These are phyloP conservation scores for Neltuma alba DNA, from an alignment of 306 rosid species.

Conservation along the genomic window DNA sequence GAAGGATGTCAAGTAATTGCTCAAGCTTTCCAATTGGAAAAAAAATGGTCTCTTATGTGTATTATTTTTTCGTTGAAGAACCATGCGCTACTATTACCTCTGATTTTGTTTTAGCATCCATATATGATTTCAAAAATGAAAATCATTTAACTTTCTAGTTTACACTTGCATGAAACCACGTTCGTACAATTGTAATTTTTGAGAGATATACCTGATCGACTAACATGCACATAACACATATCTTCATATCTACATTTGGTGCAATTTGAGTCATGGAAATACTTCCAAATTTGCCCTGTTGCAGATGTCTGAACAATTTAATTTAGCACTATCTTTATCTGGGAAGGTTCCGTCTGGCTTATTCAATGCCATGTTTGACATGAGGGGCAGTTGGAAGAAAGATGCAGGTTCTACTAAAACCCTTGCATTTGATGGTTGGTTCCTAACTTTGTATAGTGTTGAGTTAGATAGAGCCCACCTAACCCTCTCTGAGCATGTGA, in stretches of 20 bases:
- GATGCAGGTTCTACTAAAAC: constrained; percentile 58
- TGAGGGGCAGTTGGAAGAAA: constrained; percentile 58
- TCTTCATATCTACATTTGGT: neutral
- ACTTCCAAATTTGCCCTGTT: neutral
- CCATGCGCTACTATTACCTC: neutral
- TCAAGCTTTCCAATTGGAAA: neutral
- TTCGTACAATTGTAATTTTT: neutral
- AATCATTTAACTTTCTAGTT: neutral
- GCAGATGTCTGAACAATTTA: constrained; percentile 70
- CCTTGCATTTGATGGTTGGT: constrained; percentile 67
- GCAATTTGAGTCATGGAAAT: neutral
- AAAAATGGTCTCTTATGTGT: neutral
- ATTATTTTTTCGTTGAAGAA: neutral
- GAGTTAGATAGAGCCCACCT: constrained; percentile 57
- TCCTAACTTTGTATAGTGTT: constrained; percentile 55
- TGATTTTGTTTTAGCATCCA: neutral
- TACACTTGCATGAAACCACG: neutral
- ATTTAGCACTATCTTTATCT: constrained; percentile 45
- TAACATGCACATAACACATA: neutral
- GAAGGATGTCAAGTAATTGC: neutral
- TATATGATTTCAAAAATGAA: neutral
- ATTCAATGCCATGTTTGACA: constrained; percentile 61
- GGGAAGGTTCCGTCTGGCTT: constrained; percentile 65
- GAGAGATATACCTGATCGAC: neutral
- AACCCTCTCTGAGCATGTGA: constrained; percentile 46